Percentiles rank a stretch among this genome's conserved stretches.
phyloP scores from a whole-genome alignment of 1,284 basidiomycete genomes.

The Cerioporus squamosus region DNA sequence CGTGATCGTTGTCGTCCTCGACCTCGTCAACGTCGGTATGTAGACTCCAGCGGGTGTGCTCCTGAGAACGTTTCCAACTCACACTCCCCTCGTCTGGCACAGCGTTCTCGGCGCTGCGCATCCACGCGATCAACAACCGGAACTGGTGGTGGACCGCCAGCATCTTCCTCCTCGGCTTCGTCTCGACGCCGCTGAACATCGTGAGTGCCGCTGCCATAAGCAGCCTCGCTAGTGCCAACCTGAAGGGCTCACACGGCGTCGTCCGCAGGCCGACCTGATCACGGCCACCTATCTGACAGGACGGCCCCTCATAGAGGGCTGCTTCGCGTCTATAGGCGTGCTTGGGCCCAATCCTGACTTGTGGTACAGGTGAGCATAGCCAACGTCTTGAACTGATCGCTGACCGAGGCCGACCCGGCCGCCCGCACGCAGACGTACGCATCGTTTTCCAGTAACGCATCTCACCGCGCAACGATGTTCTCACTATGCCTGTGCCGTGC shows the following conservation, averaged over 20 bases:
- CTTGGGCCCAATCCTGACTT: neutral
- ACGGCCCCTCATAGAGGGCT: neutral
- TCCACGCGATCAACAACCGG: constrained; percentile 11
- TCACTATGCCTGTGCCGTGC: no score
- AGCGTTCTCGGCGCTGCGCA: constrained; percentile 11
- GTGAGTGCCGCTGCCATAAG: neutral
- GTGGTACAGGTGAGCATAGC: neutral
- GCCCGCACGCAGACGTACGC: no score
- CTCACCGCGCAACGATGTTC: no score
- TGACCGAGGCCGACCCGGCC: no score
- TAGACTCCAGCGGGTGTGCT: neutral
- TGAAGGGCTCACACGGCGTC: no score
- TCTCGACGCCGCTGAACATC: neutral
- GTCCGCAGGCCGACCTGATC: neutral
- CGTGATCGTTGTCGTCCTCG: neutral
- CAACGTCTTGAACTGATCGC: neutral
- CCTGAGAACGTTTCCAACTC: no score
- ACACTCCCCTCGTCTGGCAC: no score
- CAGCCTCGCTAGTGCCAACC: neutral
- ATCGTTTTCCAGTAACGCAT: no score
- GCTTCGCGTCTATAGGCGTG: neutral
- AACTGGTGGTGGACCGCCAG: constrained; percentile 5
- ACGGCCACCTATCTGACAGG: neutral
- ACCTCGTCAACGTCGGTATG: neutral
- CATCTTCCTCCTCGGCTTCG: neutral